phyloP scores from a whole-genome alignment of 495 filamentous ascomycete genomes.

The Penicillium paradoxum region DNA sequence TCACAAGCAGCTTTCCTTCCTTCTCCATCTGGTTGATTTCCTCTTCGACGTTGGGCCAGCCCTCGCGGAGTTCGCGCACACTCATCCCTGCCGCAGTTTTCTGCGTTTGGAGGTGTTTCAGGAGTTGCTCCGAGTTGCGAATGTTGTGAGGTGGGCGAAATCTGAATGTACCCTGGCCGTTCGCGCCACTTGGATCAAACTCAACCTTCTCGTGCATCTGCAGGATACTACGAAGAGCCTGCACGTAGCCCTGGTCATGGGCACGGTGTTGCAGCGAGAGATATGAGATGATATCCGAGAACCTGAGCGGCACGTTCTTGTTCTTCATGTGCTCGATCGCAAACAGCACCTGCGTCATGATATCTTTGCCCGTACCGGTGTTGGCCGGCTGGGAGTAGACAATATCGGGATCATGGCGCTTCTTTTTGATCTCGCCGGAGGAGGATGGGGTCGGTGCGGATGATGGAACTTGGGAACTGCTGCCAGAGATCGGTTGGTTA shows the following conservation, averaged over 20 bases:
- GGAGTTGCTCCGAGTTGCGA: slow-evolving; percentile 64
- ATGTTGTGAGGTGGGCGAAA: slow-evolving; percentile 81
- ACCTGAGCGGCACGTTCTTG: slow-evolving; percentile 65
- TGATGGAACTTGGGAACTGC: slow-evolving; percentile 38
- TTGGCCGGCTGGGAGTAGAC: slow-evolving; percentile 75
- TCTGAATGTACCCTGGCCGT: slow-evolving; percentile 61
- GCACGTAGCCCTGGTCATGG: slow-evolving; percentile 41
- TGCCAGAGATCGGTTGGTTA: slow-evolving; percentile 29
- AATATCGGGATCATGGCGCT: slow-evolving; percentile 52
- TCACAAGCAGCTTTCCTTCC: slow-evolving; percentile 74
- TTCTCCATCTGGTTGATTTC: slow-evolving; percentile 73
- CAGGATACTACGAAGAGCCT: slow-evolving; percentile 41
- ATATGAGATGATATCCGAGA: slow-evolving; percentile 70
- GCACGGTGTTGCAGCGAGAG: slow-evolving; percentile 58
- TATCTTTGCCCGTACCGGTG: slow-evolving; percentile 70
- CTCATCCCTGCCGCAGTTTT: slow-evolving; percentile 72
- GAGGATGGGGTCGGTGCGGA: slow-evolving; percentile 38
- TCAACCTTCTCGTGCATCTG: slow-evolving; percentile 61
- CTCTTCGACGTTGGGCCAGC: slow-evolving; percentile 78
- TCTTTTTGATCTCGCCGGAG: slow-evolving; percentile 49
- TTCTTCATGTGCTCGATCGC: slow-evolving; percentile 79
- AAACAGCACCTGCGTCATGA: slow-evolving; percentile 79
- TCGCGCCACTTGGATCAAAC: slow-evolving; percentile 56
- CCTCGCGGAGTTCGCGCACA: slow-evolving; percentile 88
- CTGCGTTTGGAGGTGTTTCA: slow-evolving; percentile 73